A percentile compares a stretch with the other conserved stretches of the same genome.
Evolutionary conservation across 805 yeast genomes (phyloP).

Genomic region (Sungouiella thailandica): DNA sequence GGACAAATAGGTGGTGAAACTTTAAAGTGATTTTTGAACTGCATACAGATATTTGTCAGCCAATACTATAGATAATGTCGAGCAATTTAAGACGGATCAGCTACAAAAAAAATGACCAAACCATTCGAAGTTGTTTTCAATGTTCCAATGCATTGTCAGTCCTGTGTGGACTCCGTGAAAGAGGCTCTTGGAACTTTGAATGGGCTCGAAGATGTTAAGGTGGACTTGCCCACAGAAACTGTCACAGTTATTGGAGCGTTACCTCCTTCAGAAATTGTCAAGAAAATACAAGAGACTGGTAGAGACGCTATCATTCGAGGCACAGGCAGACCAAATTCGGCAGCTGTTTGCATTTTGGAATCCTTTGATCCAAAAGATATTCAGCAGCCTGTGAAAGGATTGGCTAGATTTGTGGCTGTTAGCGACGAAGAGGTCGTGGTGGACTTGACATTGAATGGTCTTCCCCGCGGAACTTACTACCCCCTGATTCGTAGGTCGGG

Average conservation of each 20-base stretch:
- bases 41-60: no score
- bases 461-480: slow-evolving; percentile 58
- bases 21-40: no score
- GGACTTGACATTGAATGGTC: slow-evolving; percentile 76
- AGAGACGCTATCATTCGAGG: slow-evolving; percentile 91
- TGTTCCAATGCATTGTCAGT: slow-evolving; percentile 76
- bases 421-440: slow-evolving; percentile 51
- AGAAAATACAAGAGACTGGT: slow-evolving; percentile 67
- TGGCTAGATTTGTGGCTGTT: slow-evolving; percentile 78
- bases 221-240: slow-evolving; percentile 55
- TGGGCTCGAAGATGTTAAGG: slow-evolving; percentile 48
- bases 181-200: slow-evolving; percentile 52
- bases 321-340: slow-evolving; percentile 78
- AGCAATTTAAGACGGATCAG: no score
- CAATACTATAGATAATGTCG: no score
- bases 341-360: slow-evolving; percentile 89
- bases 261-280: slow-evolving; percentile 73
- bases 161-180: slow-evolving; percentile 60
- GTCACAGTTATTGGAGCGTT: slow-evolving; percentile 65
- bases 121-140: slow-evolving; percentile 68
- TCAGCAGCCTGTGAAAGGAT: slow-evolving; percentile 69
- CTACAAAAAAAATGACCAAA: neutral
- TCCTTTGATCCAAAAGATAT: slow-evolving; percentile 48
- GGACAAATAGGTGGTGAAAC: no score
- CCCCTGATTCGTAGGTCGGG: slow-evolving; percentile 71